A percentile compares a stretch with the other conserved stretches of the same genome.
phyloP scores from a whole-genome alignment of 441 rosid species.

The Gossypium schwendimanii region DNA sequence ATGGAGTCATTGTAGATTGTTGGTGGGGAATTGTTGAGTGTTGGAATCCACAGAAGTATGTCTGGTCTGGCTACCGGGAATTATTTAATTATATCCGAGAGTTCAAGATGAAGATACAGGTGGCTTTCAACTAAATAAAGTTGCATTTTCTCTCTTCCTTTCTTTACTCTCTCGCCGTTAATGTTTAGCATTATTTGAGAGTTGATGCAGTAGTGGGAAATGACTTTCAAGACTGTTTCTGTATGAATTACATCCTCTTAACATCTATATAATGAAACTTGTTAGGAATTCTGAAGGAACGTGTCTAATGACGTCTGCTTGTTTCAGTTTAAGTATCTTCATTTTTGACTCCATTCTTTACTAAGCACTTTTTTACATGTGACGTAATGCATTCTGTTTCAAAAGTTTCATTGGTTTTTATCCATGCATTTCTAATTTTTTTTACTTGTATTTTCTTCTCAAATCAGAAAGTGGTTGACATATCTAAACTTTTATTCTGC shows the following conservation, averaged over 20 bases:
- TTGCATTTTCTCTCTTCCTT: not conserved
- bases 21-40: slow-evolving; percentile 80
- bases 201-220: not conserved
- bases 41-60: slow-evolving; percentile 68
- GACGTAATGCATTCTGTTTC: not conserved
- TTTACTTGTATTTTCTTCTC: not conserved
- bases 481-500: not conserved
- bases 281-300: not conserved
- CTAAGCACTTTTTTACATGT: not conserved
- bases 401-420: not conserved
- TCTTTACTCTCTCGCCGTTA: not conserved
- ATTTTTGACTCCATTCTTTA: not conserved
- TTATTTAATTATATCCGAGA: slow-evolving; percentile 53
- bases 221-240: not conserved
- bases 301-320: not conserved
- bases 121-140: slow-evolving; percentile 10
- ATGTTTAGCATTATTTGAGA: not conserved
- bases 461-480: not conserved
- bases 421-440: not conserved
- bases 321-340: not conserved
- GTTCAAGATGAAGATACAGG: slow-evolving; percentile 67
- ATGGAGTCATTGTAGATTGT: slow-evolving; percentile 64
- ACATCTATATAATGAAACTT: slow-evolving; percentile 7
- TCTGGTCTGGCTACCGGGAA: slow-evolving; percentile 67
- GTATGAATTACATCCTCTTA: not conserved